These are phyloP conservation scores for Catharanthus roseus DNA, from an alignment of 257 asterid species.

Conservation along the genomic window DNA sequence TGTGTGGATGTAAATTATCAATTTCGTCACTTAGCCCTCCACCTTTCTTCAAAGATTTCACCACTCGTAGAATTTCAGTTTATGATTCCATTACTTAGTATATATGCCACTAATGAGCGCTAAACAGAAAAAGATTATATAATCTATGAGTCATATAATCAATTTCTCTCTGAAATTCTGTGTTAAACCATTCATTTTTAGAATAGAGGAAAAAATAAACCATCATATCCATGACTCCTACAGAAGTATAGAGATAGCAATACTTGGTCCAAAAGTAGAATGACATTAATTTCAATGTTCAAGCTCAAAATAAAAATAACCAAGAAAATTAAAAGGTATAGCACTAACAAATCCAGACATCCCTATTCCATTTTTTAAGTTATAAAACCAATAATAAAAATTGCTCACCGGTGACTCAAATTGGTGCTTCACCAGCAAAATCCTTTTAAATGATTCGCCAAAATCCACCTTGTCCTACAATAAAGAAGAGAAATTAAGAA, in stretches of 20 bases:
- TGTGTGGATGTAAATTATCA: not conserved
- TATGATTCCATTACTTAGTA: not conserved
- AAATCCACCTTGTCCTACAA: conserved; percentile 57
- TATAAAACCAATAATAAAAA: conserved; percentile 9
- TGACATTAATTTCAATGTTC: not conserved
- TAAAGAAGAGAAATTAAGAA: conserved; percentile 4
- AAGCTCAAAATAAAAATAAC: not conserved
- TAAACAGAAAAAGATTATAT: not conserved
- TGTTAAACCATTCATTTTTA: not conserved
- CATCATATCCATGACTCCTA: not conserved
- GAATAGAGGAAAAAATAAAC: not conserved
- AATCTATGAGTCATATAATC: not conserved
- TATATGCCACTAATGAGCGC: not conserved
- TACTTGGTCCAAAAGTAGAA: not conserved
- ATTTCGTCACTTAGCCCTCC: not conserved
- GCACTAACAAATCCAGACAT: not conserved
- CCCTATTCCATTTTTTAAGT: not conserved
- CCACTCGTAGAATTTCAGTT: not conserved
- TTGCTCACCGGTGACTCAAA: conserved; percentile 55
- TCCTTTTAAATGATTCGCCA: conserved; percentile 34
- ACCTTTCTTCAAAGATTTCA: not conserved
- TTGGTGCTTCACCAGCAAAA: conserved; percentile 43
- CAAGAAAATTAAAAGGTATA: not conserved
- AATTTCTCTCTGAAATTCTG: not conserved
- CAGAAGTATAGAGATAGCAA: not conserved